Conservation (phyloP, 2,329 filamentous ascomycete species). For the Trichoderma asperellum region DNA sequence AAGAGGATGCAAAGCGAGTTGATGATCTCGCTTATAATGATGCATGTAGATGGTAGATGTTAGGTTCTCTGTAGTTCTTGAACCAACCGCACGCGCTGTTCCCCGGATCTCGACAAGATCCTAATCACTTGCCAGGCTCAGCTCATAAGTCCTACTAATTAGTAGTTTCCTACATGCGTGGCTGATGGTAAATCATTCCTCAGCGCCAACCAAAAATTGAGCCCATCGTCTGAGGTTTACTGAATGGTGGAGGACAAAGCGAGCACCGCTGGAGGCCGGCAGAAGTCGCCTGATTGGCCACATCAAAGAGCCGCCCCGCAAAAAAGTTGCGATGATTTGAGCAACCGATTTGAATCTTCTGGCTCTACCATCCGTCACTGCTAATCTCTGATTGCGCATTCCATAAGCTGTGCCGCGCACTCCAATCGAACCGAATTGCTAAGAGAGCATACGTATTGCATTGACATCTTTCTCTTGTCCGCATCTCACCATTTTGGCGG, state of each 20-base stretch:
- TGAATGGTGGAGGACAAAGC: neutral
- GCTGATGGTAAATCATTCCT: neutral
- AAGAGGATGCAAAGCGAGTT: neutral
- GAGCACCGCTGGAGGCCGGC: neutral
- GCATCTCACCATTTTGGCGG: neutral
- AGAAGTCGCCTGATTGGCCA: slow-evolving; percentile 3
- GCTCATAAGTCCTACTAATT: neutral
- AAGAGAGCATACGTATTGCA: neutral
- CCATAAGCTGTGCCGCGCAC: neutral
- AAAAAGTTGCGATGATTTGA: slow-evolving; percentile 28
- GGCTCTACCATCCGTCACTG: neutral
- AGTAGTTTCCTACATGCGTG: neutral
- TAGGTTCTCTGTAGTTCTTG: neutral
- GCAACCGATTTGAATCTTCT: neutral
- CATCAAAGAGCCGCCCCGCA: slow-evolving; percentile 8
- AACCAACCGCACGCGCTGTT: neutral
- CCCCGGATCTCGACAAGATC: neutral
- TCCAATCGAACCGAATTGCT: neutral
- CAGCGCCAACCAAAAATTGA: neutral
- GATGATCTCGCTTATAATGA: neutral
- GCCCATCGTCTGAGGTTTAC: too few relatives aligned
- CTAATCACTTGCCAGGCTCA: neutral
- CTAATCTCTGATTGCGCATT: neutral
- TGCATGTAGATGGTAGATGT: neutral
- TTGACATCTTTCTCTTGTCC: neutral